Base-by-base conservation (phyloP, 2,329 filamentous ascomycete genomes). In the Plenodomus tracheiphilus region DNA sequence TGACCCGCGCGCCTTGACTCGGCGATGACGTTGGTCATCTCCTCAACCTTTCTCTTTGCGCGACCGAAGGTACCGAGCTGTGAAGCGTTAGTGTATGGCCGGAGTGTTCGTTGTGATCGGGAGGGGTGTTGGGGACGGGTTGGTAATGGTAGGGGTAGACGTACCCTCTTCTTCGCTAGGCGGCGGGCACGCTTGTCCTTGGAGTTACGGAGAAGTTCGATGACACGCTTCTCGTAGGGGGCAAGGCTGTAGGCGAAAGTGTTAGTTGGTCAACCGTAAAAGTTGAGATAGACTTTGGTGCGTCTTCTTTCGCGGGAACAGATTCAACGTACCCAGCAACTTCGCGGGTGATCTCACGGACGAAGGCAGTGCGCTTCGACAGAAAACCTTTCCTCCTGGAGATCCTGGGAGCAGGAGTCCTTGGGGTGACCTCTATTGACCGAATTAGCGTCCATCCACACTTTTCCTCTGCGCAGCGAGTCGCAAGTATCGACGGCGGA, bases 121-220 rank as follows among this genome's bases (percentile, higher is more conserved):
- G 41, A 25, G 45, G 35, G 36, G 39, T 44, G 35, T 34, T 44
- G 42, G 37, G n/a, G 39, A 36, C n/a, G 22, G 19, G 34, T 18
- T 10, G 41, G 18, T n/a, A 34, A 25, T 11, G 35, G 30, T 43
- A 21, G 49, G 39, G 49, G 39, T 36, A 49, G 52, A 85, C 88
- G 68, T 85, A 93, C 89, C 79, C 93, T 87, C 89, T 96, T 97
- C 92, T 97, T 97, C 74, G 93, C 93, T 74, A 97, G 89, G 88
- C 97, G 97, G 71, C 93, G 86, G 74, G 93, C 93, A 80, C 93
- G 91, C 90, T 97, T 97, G 82, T 99, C 94, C 84, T 96, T 95
- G 83, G 85, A 88, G 89, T 99, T 99, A 74, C 94, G 91, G 80
- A 99, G 88, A 77, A 99, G 83, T 86, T 99, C 94, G 76, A 99